Base-by-base conservation (phyloP, 2,329 filamentous ascomycete genomes). In the Phialophora chinensis region DNA sequence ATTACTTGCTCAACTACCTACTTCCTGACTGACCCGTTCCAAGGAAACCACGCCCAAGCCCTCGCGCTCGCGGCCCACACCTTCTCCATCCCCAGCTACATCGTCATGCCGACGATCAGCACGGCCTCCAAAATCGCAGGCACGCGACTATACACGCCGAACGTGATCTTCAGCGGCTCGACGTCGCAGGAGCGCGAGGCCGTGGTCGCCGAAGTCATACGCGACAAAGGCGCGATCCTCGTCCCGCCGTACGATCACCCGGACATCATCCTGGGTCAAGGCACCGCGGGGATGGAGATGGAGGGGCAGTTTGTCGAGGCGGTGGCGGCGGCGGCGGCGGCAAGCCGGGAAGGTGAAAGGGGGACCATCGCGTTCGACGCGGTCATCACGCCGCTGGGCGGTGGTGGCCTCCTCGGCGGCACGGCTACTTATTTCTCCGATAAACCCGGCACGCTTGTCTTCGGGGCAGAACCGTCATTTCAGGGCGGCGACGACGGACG, bases 31-130 rank as follows among this genome's bases (percentile, higher is more conserved):
- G 27, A 5, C 4, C 27, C 29, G 27, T 23, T n/a, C 17, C 56
- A 69, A 94, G 93, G 94, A 66, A 98, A 98, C 80, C 95, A 98
- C 76, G 94, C 94, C 0, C 93, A 97, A 82, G 94, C 95, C 1
- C 88, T 98, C 64, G 88, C 94, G 1, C 89, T 97, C 59, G 94
- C 94, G 0, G 93, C 94, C 1, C 84, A 83, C 20, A 89, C 89
- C 44, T 87, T 90, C 75, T 81, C 83, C 61, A 88, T 97, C 69
- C 89, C 90, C 11, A 92, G 92, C 0, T 87, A 94, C 80, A 93
- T 98, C 75, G 89, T 98, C 66, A 98, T 98, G 94, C 94, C 94
- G 0, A 77, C 80, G n/a, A 95, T 95, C 75, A 90, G 89, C 64
- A 90, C 91, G 0, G 86, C 91, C n/a, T 89, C 88, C 69, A 98